Evolutionary conservation across 1,284 basidiomycete species (phyloP).

Genomic region (Boletellus deceptivus): DNA sequence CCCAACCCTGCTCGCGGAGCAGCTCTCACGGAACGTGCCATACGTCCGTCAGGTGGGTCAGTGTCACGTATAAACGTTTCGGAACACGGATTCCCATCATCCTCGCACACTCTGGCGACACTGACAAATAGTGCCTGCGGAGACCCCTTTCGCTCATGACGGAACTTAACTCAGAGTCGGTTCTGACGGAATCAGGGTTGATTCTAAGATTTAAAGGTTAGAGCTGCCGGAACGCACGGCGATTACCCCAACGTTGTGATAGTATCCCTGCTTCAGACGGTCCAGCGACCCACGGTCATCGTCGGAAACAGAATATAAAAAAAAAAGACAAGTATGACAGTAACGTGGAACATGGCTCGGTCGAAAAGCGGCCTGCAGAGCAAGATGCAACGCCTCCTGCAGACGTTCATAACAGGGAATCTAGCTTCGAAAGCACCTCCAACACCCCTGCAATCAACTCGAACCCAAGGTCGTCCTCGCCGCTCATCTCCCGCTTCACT

Average conservation of each 20-base stretch:
- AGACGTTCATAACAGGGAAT: slow-evolving; percentile 62
- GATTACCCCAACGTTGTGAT: neutral
- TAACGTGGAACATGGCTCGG: slow-evolving; percentile 7
- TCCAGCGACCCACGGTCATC: neutral
- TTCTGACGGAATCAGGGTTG: no score
- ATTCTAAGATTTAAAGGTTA: neutral
- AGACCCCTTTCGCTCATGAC: no score
- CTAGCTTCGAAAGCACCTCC: slow-evolving; percentile 86
- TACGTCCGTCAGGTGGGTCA: no score
- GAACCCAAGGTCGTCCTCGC: slow-evolving; percentile 77
- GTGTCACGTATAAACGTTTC: no score
- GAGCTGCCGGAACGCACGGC: neutral
- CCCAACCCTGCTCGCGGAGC: no score
- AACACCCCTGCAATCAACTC: slow-evolving; percentile 89
- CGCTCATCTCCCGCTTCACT: slow-evolving; percentile 70
- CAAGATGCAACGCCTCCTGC: neutral
- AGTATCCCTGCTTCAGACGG: neutral
- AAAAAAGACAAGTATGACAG: slow-evolving; percentile 12
- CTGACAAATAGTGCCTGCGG: no score
- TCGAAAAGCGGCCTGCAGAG: neutral
- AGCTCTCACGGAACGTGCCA: no score
- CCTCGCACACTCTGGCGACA: no score
- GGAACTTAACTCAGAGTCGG: no score
- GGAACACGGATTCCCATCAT: no score
- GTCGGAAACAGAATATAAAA: neutral